Conservation (phyloP, 129 eudicot species). For the sunflower (Helianthus annuus) region HanXRQr2.0-SUNRISE NC_035442.2:77881765-77882264, state of each 20-base stretch:
- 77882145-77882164: not conserved
- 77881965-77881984: constrained; percentile 2
- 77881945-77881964: constrained; percentile 12
- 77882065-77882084: not conserved
- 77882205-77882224: too few relatives aligned
- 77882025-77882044: constrained; percentile 9
- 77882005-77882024: constrained; percentile 8
- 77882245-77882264: too few relatives aligned
- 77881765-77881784: constrained; percentile 60
- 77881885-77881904: constrained; percentile 5
- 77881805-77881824: constrained; percentile 54
- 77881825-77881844: constrained; percentile 51
- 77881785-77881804: constrained; percentile 56
- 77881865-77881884: not conserved
- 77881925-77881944: not conserved
- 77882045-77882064: not conserved
- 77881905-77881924: constrained; percentile 4
- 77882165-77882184: not conserved
- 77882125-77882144: not conserved
- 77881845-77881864: constrained; percentile 13
- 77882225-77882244: too few relatives aligned
- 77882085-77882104: not conserved
- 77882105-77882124: not conserved
- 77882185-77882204: not conserved
- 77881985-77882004: not conserved